Evolutionary conservation across 2,329 filamentous ascomycete genomes (phyloP).

Genomic region (Phaeosphaeria sp.): DNA sequence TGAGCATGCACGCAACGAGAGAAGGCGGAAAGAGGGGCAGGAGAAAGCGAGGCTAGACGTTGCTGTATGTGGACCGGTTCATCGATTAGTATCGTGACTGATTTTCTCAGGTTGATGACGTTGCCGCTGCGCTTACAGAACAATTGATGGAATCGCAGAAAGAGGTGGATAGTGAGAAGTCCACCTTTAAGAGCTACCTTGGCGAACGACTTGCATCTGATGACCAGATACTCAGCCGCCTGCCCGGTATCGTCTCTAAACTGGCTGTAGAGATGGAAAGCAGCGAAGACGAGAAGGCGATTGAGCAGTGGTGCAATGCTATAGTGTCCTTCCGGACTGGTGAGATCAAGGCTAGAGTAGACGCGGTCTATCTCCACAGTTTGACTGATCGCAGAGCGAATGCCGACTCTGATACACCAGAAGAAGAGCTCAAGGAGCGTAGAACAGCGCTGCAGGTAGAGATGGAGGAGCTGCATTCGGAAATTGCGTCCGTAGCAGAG

Average conservation of each 20-base stretch:
- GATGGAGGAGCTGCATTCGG: constrained; percentile 71
- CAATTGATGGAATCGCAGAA: constrained; percentile 53
- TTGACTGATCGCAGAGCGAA: constrained; percentile 14
- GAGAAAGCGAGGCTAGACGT: constrained; percentile 53
- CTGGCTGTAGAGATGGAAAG: constrained; percentile 58
- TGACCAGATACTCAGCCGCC: constrained; percentile 68
- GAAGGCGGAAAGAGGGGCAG: constrained; percentile 43
- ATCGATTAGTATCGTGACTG: background rate
- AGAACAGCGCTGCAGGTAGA: constrained; percentile 66
- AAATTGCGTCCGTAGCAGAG: constrained; percentile 72
- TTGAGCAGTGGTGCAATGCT: constrained; percentile 62
- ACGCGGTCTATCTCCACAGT: constrained; percentile 62
- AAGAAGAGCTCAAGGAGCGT: constrained; percentile 58
- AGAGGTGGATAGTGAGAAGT: constrained; percentile 55
- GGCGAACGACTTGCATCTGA: constrained; percentile 64
- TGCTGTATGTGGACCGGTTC: constrained; percentile 23
- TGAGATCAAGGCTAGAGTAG: constrained; percentile 51
- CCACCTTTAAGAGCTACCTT: constrained; percentile 57
- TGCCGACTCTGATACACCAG: constrained; percentile 14
- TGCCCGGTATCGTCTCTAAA: constrained; percentile 71
- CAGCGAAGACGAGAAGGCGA: constrained; percentile 59
- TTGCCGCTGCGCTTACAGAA: constrained; percentile 35
- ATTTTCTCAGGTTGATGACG: constrained; percentile 35
- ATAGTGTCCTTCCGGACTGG: constrained; percentile 49
- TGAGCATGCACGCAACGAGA: constrained; percentile 48